phyloP scores from a whole-genome alignment of 2,329 filamentous ascomycete species.

The Epichloe uncinata region DNA sequence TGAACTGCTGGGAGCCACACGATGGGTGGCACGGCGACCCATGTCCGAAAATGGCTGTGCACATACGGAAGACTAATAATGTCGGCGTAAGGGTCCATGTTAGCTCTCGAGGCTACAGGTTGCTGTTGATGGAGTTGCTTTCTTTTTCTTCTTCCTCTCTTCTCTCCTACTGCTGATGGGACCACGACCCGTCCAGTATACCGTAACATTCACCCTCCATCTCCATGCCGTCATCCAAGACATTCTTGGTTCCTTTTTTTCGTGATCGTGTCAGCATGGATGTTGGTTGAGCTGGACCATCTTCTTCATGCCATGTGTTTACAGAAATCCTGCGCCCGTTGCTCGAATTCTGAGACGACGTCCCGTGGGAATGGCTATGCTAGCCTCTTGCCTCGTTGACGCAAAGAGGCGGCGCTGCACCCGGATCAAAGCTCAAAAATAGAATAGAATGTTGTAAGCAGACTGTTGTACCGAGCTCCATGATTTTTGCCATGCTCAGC shows the following conservation, averaged over 20 bases:
- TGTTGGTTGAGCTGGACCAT: too few relatives aligned
- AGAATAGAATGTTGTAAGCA: not conserved
- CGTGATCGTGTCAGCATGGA: too few relatives aligned
- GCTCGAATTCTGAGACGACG: constrained; percentile 1
- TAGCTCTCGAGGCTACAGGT: too few relatives aligned
- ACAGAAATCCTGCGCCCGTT: too few relatives aligned
- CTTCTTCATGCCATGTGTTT: too few relatives aligned
- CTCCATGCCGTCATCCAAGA: not conserved
- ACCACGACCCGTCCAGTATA: too few relatives aligned
- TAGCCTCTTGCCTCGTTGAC: not conserved
- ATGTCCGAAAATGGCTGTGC: not conserved
- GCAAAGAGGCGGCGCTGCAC: not conserved
- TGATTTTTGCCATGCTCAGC: not conserved
- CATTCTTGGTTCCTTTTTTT: not conserved
- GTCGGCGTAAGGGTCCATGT: too few relatives aligned
- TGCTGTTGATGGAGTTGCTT: too few relatives aligned
- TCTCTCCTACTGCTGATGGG: too few relatives aligned
- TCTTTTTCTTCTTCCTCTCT: too few relatives aligned
- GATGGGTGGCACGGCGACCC: not conserved
- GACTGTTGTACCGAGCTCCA: constrained; percentile 1
- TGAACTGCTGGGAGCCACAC: not conserved
- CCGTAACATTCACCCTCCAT: not conserved
- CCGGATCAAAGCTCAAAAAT: not conserved
- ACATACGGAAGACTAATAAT: not conserved
- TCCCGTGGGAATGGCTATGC: not conserved